A percentile compares a stretch with the other conserved stretches of the same genome.
Evolutionary conservation across 192 early-diverging fungal species (phyloP).

Genomic region (Oehlia diaphana): DNA sequence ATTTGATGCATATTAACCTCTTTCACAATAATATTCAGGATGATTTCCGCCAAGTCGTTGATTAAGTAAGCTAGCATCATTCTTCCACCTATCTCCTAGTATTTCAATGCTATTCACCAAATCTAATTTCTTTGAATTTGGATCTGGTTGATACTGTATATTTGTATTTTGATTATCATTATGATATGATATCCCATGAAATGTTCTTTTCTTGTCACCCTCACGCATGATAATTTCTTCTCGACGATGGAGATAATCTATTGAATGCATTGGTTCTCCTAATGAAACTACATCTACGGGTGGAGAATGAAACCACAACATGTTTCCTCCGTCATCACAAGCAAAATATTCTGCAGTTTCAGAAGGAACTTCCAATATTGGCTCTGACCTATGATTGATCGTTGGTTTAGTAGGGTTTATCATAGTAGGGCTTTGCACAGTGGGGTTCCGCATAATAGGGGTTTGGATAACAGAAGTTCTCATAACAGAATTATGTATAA

Average conservation of each 20-base stretch:
- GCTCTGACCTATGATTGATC: neutral
- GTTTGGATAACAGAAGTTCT: too few relatives aligned
- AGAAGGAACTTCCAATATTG: neutral
- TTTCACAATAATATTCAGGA: too few relatives aligned
- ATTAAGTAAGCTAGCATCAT: neutral
- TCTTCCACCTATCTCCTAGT: neutral
- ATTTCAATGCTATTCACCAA: neutral
- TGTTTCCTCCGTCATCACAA: slow-evolving; percentile 36
- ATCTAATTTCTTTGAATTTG: neutral
- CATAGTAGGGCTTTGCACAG: too few relatives aligned
- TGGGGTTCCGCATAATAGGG: too few relatives aligned
- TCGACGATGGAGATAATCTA: slow-evolving; percentile 32
- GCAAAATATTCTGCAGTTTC: slow-evolving; percentile 31
- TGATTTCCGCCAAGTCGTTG: neutral
- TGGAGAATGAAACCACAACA: slow-evolving; percentile 45
- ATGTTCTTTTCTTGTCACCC: neutral
- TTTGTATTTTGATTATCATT: neutral
- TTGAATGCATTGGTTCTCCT: slow-evolving; percentile 40
- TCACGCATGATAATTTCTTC: too few relatives aligned
- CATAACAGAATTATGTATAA: too few relatives aligned
- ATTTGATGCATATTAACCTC: too few relatives aligned
- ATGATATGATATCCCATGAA: neutral
- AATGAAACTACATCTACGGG: slow-evolving; percentile 43
- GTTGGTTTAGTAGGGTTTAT: too few relatives aligned
- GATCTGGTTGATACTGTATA: neutral